phyloP scores from a whole-genome alignment of 345 rosid species.

The Lepidium didymum region DNA sequence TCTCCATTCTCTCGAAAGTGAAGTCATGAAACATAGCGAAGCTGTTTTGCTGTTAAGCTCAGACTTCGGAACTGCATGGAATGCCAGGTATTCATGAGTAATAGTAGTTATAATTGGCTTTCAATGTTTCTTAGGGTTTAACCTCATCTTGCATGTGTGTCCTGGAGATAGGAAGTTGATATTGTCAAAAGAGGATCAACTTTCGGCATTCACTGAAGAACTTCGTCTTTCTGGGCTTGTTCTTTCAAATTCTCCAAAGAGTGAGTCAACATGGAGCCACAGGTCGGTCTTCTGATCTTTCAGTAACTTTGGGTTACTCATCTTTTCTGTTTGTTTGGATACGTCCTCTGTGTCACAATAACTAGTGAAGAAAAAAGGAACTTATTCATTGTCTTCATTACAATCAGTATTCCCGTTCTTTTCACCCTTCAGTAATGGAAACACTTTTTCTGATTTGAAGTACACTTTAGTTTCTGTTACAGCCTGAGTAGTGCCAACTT shows the following conservation, averaged over 20 bases:
- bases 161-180: conserved; percentile 53
- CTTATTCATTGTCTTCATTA: background rate
- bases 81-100: conserved; percentile 50
- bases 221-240: conserved; percentile 65
- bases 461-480: background rate
- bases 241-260: conserved; percentile 79
- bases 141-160: background rate
- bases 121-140: background rate
- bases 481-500: background rate
- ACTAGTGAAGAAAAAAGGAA: background rate
- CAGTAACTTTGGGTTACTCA: background rate
- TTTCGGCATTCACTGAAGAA: conserved; percentile 47
- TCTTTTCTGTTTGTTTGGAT: background rate
- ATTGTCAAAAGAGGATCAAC: conserved; percentile 40
- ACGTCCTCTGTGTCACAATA: background rate
- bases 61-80: conserved; percentile 92
- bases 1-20: conserved; percentile 25
- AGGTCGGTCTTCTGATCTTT: conserved; percentile 36
- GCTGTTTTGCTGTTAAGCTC: conserved; percentile 68
- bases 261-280: conserved; percentile 94
- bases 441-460: background rate
- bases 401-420: background rate
- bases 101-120: background rate
- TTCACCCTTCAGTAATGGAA: background rate
- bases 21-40: conserved; percentile 70